Base-by-base conservation (phyloP, 768 basidiomycete species). In the Leucosporidium creatinivorum region DNA sequence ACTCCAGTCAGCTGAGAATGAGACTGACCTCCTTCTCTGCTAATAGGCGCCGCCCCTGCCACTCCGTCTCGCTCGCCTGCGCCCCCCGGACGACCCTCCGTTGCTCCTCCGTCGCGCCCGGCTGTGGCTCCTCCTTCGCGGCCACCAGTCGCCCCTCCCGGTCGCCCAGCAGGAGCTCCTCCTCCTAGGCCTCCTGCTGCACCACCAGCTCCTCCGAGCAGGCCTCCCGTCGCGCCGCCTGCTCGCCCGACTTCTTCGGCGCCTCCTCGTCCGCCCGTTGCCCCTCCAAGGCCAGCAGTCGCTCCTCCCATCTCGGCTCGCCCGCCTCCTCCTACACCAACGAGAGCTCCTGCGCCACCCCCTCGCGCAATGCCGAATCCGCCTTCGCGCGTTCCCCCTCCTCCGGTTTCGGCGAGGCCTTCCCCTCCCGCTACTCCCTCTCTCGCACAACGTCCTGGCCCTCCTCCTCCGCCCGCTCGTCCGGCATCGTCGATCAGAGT, bases 51-150 rank as follows among this genome's bases (percentile, higher is more conserved):
- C 50, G 58, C 69, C 10, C 58, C 66, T 1, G 23, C 70, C 13
- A 26, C 67, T 19, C 65, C 67, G 5, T 55, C 70, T 44, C 65
- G 63, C 48, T 52, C 63, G 9, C 51, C 49, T 7, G 39, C 57
- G 1, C 47, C 51, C 3, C 31, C 25, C 4, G 28, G 50, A 47
- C 57, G 23, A 10, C 56, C 31, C 21, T 1, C 21, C 3, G 25
- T 44, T 21, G 26, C 55, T 12, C 30, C 28, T 26, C 21, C 21
- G 0, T 50, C 51, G 8, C 33, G 28, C 18, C 12, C 28, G 39
- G 61, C 62, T 28, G 52, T 44, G 23, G 18, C 62, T 28, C 54
- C 28, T 57, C 55, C 26, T 19, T 15, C 55, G n/a, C 63, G 48
- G 26, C 55, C 44, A 44, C 56, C 17, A 39, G 49, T 26, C 47